These are phyloP conservation scores for Diospyros kaki DNA, from an alignment of 148 eudicot genomes.

Conservation along the genomic window DNA sequence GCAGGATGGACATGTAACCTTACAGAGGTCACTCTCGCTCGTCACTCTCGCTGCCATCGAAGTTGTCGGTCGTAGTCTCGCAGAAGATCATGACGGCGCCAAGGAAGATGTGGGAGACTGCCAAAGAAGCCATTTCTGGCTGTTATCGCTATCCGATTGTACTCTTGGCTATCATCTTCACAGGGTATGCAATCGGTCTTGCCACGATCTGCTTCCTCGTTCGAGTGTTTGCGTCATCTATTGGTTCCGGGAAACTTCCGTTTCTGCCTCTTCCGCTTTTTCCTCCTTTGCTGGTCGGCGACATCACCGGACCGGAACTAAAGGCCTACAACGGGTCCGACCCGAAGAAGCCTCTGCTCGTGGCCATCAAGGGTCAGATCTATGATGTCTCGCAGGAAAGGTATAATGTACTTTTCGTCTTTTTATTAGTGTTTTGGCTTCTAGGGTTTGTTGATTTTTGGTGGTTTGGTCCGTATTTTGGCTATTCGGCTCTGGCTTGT, in stretches of 20 bases:
- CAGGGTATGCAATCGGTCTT: slow-evolving; percentile 59
- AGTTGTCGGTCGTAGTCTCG: too few species aligned
- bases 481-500: too few species aligned
- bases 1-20: too few species aligned
- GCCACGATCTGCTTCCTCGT: slow-evolving; percentile 63
- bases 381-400: slow-evolving; percentile 49
- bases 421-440: too few species aligned
- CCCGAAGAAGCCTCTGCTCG: slow-evolving; percentile 71
- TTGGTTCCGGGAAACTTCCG: slow-evolving; percentile 35
- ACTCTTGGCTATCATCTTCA: slow-evolving; percentile 63
- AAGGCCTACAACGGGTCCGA: slow-evolving; percentile 75
- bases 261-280: slow-evolving; percentile 78
- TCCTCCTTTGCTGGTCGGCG: slow-evolving; percentile 49
- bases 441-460: too few species aligned
- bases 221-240: slow-evolving; percentile 50
- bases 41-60: too few species aligned
- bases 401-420: too few species aligned
- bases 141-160: slow-evolving; percentile 26
- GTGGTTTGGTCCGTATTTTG: too few species aligned
- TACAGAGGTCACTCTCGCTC: too few species aligned
- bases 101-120: slow-evolving; percentile 56
- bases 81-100: too few species aligned
- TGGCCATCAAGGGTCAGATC: slow-evolving; percentile 98
- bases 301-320: slow-evolving; percentile 69
- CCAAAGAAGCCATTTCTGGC: slow-evolving; percentile 46